phyloP scores from a whole-genome alignment of 2,329 filamentous ascomycete genomes.

The Byssochlamys sp. region DNA sequence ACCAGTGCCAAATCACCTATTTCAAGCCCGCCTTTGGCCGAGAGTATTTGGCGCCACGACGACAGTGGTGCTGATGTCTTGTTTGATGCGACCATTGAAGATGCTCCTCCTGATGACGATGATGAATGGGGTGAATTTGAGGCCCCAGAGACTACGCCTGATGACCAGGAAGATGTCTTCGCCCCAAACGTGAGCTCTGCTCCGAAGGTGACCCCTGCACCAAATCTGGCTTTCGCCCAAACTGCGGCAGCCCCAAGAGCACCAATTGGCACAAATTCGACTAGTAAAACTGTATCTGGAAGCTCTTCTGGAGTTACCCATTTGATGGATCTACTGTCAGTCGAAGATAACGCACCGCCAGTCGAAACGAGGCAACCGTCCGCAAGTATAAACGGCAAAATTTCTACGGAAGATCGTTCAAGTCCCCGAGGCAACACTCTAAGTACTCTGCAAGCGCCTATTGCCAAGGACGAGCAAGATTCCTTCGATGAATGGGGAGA shows the following conservation, averaged over 20 bases:
- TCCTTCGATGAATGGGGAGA: slow-evolving; percentile 47
- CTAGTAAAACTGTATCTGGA: not conserved
- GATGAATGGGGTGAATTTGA: slow-evolving; percentile 42
- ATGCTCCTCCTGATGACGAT: slow-evolving; percentile 18
- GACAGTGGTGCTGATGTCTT: slow-evolving; percentile 40
- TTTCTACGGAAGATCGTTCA: slow-evolving; percentile 6
- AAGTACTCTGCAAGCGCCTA: slow-evolving; percentile 6
- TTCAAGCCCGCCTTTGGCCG: not conserved
- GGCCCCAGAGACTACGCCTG: slow-evolving; percentile 17
- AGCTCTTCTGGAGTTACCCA: slow-evolving; percentile 11
- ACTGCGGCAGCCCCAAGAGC: not conserved
- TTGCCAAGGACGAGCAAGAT: slow-evolving; percentile 19
- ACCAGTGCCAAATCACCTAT: not conserved
- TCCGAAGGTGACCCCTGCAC: not conserved
- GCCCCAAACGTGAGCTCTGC: slow-evolving; percentile 1
- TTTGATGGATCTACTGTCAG: slow-evolving; percentile 20
- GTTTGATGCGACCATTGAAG: slow-evolving; percentile 49
- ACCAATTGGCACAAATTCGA: not conserved
- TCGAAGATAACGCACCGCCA: slow-evolving; percentile 14
- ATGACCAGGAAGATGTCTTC: slow-evolving; percentile 5
- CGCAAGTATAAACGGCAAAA: not conserved
- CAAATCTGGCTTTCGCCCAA: not conserved
- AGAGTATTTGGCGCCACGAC: slow-evolving; percentile 2
- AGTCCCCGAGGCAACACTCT: slow-evolving; percentile 4
- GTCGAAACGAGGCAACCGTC: not conserved